Percentiles rank a stretch among this genome's conserved stretches.
phyloP scores from a whole-genome alignment of 1,284 basidiomycete genomes.

The Anthracocystis panici-leucophaei region DNA sequence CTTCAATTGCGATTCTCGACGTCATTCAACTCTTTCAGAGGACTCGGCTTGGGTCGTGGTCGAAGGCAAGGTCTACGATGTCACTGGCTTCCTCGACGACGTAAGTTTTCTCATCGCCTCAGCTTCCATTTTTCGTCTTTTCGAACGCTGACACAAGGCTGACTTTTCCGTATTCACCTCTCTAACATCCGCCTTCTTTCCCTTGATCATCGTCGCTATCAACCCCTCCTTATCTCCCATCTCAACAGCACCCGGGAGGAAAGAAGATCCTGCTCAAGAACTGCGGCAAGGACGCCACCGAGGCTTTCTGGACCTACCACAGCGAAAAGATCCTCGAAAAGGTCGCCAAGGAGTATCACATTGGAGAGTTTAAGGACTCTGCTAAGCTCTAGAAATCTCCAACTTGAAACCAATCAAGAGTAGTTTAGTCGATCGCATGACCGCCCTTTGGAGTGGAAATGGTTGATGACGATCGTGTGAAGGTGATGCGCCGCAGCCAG shows the following conservation, averaged over 20 bases:
- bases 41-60: constrained; percentile 68
- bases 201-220: neutral
- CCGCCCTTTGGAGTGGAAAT: neutral
- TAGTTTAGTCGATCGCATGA: neutral
- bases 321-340: constrained; percentile 65
- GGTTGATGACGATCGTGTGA: neutral
- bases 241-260: constrained; percentile 66
- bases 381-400: constrained; percentile 53
- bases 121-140: neutral
- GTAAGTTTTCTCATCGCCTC: constrained; percentile 28
- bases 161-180: neutral
- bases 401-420: constrained; percentile 5
- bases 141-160: neutral
- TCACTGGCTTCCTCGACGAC: constrained; percentile 68
- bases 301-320: constrained; percentile 68
- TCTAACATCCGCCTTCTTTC: neutral
- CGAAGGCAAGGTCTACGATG: constrained; percentile 67
- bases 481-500: neutral
- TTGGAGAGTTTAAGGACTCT: constrained; percentile 63
- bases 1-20: too few species aligned
- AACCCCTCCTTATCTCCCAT: neutral
- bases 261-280: constrained; percentile 69
- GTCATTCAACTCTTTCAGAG: constrained; percentile 27
- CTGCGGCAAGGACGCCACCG: constrained; percentile 66
- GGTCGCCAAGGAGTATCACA: constrained; percentile 54